Conservation (phyloP, 2,329 filamentous ascomycete species). For the Hypoxylon sp. region DNA sequence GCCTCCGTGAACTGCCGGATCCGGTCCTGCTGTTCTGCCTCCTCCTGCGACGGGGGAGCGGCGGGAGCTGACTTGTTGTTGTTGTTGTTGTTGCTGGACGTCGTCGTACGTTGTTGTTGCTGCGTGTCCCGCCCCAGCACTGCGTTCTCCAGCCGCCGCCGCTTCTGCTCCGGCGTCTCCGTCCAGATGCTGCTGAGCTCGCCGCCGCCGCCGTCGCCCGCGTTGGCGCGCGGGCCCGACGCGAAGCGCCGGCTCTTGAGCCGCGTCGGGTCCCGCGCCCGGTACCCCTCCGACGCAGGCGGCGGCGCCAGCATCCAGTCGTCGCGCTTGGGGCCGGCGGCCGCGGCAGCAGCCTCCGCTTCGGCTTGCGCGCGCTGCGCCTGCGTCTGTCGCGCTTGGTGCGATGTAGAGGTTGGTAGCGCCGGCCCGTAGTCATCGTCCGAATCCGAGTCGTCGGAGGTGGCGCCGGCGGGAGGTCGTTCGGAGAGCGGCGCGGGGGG, state of each 20-base stretch:
- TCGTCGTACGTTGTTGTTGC: constrained; percentile 56
- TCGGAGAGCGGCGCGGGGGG: constrained; percentile 53
- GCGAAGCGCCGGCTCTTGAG: constrained; percentile 84
- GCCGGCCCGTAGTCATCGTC: constrained; percentile 68
- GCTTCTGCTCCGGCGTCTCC: constrained; percentile 89
- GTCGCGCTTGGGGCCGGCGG: constrained; percentile 71
- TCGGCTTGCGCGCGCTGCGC: constrained; percentile 44
- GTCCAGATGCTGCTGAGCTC: constrained; percentile 81
- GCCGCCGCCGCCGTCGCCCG: constrained; percentile 46
- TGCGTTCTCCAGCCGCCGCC: constrained; percentile 79
- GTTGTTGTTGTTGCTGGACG: constrained; percentile 46
- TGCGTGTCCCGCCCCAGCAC: constrained; percentile 73
- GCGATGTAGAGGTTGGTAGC: constrained; percentile 56
- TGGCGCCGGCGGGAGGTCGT: constrained; percentile 43
- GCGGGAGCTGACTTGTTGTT: constrained; percentile 27
- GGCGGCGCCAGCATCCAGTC: constrained; percentile 85
- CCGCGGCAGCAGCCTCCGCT: constrained; percentile 39
- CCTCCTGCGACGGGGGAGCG: constrained; percentile 50
- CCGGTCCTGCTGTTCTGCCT: constrained; percentile 60
- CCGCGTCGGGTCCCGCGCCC: constrained; percentile 81
- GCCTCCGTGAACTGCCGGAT: constrained; percentile 62
- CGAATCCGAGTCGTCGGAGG: constrained; percentile 49
- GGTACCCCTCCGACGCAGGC: constrained; percentile 59
- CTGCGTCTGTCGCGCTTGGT: constrained; percentile 39
- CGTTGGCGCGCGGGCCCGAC: constrained; percentile 59